Evolutionary conservation across 345 rosid genomes (phyloP).

Genomic region (Corchorus olitorius): DNA sequence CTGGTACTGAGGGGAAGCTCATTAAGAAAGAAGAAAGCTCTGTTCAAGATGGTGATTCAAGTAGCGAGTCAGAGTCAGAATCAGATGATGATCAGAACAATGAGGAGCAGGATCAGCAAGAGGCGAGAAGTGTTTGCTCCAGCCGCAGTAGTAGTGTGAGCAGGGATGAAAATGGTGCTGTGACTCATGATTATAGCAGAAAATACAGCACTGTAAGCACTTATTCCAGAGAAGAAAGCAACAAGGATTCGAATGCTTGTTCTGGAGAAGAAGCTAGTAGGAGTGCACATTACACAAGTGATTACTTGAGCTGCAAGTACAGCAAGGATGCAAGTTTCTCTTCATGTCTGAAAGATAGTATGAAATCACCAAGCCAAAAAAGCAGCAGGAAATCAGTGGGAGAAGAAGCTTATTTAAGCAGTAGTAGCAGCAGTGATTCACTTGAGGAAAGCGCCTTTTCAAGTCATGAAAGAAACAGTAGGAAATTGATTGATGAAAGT

Average conservation of each 20-base stretch:
- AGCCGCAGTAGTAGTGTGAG: constrained; percentile 13
- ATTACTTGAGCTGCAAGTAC: neutral
- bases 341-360: neutral
- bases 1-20: neutral
- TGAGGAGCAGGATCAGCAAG: neutral
- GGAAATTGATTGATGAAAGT: neutral
- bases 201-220: too few species aligned
- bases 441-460: neutral
- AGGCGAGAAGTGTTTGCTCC: constrained; percentile 24
- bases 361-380: neutral
- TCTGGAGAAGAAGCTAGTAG: neutral
- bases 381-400: neutral
- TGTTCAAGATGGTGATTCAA: neutral
- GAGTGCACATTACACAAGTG: neutral
- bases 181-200: constrained; percentile 3
- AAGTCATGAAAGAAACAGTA: neutral
- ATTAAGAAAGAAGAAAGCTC: neutral
- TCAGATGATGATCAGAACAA: neutral
- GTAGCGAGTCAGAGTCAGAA: neutral
- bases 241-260: neutral
- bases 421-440: neutral
- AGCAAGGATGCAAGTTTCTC: neutral
- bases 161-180: neutral
- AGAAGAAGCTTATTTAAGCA: neutral
- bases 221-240: constrained; percentile 2